Conservation (phyloP, 1,284 basidiomycete species). For the Microbotryum silenes-acaulis region DNA sequence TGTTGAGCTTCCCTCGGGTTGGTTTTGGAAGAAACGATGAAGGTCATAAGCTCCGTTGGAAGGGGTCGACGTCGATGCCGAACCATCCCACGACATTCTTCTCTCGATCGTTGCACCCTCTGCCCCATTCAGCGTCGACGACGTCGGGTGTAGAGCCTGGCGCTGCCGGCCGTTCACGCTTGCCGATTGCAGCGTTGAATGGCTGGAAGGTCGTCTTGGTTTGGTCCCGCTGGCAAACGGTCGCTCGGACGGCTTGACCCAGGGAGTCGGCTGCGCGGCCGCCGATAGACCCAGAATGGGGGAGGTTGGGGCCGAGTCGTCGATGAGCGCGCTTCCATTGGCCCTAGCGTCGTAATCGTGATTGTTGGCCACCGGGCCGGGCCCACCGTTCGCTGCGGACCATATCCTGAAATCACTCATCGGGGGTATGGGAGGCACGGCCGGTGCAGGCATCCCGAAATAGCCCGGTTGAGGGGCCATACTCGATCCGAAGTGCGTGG, state of each 20-base stretch:
- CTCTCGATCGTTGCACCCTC: not conserved
- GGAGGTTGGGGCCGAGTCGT: not conserved
- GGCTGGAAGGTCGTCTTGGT: not conserved
- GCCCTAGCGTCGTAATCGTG: not conserved
- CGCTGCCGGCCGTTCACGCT: not conserved
- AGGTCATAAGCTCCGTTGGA: conserved; percentile 16
- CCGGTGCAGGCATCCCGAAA: too few species aligned
- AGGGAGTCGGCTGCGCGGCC: not conserved
- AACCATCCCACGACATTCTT: conserved; percentile 7
- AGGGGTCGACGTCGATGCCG: not conserved
- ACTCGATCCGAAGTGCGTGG: not conserved
- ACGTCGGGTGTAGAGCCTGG: not conserved
- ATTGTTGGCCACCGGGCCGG: not conserved
- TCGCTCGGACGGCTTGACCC: not conserved
- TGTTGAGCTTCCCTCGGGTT: not conserved
- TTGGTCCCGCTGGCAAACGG: not conserved
- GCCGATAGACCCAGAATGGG: not conserved
- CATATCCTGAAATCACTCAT: conserved; percentile 14
- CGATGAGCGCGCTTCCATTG: not conserved
- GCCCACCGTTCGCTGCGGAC: conserved; percentile 8
- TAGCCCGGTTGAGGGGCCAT: too few species aligned
- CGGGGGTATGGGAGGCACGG: not conserved
- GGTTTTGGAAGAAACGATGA: conserved; percentile 32
- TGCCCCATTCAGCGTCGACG: not conserved
- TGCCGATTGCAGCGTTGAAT: not conserved